A percentile compares a stretch with the other conserved stretches of the same genome.
These are phyloP conservation scores for Talaromyces thailandensis DNA, from an alignment of 495 filamentous ascomycete species.

Conservation along the genomic window DNA sequence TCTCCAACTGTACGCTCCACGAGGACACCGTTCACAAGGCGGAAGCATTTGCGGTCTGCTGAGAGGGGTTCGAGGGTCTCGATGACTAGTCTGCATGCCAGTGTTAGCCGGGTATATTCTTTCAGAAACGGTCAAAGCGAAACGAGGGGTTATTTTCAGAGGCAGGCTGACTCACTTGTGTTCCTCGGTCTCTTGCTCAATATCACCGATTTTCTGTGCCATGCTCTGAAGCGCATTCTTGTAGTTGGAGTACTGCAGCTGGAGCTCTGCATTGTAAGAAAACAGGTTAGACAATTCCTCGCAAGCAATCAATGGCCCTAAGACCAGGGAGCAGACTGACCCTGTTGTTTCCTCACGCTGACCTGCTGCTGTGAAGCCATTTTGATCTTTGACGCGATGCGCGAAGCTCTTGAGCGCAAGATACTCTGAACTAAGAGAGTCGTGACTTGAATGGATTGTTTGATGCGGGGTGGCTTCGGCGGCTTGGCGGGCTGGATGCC, in stretches of 20 bases:
- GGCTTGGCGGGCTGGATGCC: not conserved
- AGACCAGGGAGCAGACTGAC: conserved; percentile 32
- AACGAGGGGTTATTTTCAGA: not conserved
- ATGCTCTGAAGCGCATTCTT: conserved; percentile 91
- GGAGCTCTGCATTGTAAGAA: conserved; percentile 60
- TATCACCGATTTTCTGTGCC: conserved; percentile 91
- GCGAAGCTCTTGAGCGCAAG: not conserved
- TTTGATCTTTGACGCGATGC: not conserved
- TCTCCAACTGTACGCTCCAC: conserved; percentile 90
- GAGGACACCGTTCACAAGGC: conserved; percentile 94
- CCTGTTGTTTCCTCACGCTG: conserved; percentile 73
- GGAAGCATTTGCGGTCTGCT: conserved; percentile 89
- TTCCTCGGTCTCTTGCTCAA: conserved; percentile 94
- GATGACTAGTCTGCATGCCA: conserved; percentile 67
- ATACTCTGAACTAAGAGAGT: not conserved
- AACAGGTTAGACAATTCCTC: conserved; percentile 2
- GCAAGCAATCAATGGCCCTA: conserved; percentile 13
- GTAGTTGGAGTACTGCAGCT: conserved; percentile 87
- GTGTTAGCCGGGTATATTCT: not conserved
- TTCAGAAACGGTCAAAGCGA: not conserved
- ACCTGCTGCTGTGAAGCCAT: conserved; percentile 40
- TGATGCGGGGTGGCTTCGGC: not conserved
- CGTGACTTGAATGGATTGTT: not conserved
- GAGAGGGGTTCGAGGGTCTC: conserved; percentile 83
- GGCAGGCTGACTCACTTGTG: conserved; percentile 65